phyloP scores from a whole-genome alignment of 495 filamentous ascomycete genomes.

The Lasiosphaeria hispida region DNA sequence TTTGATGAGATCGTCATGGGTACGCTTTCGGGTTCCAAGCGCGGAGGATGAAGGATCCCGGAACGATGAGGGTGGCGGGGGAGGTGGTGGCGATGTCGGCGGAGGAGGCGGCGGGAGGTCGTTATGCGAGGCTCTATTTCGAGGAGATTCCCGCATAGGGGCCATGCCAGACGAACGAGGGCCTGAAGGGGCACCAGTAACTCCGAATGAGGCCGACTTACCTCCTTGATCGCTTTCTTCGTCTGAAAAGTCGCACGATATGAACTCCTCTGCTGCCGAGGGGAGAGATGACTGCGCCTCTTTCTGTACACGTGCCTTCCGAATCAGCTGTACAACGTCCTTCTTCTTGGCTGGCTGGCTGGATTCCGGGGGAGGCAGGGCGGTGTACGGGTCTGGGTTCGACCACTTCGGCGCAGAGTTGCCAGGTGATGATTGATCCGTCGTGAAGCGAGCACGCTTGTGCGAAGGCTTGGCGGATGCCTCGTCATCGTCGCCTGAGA shows the following conservation, averaged over 20 bases:
- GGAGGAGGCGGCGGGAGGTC: too few species aligned
- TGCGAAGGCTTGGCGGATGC: slow-evolving; percentile 48
- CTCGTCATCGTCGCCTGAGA: slow-evolving; percentile 49
- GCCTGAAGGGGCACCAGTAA: slow-evolving; percentile 5
- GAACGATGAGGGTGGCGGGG: too few species aligned
- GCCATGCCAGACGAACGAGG: background rate
- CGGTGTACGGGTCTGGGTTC: slow-evolving; percentile 90
- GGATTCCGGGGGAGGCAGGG: slow-evolving; percentile 68
- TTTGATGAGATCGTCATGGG: slow-evolving; percentile 65
- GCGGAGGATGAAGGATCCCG: slow-evolving; percentile 20
- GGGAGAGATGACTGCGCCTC: too few species aligned
- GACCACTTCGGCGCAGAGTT: slow-evolving; percentile 73
- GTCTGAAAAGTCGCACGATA: slow-evolving; percentile 62
- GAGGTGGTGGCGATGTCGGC: too few species aligned
- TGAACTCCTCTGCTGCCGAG: slow-evolving; percentile 55
- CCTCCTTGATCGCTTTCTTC: slow-evolving; percentile 47
- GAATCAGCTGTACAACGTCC: slow-evolving; percentile 82
- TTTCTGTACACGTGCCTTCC: slow-evolving; percentile 65
- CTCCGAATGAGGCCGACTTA: background rate
- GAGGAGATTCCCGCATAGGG: background rate
- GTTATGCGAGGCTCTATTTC: background rate
- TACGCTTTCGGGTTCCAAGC: slow-evolving; percentile 60
- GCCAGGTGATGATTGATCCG: slow-evolving; percentile 35
- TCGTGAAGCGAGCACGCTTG: slow-evolving; percentile 44
- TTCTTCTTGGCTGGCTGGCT: slow-evolving; percentile 61